Base-by-base conservation (phyloP, 192 early-diverging fungal genomes). In the Podila minutissima region DNA sequence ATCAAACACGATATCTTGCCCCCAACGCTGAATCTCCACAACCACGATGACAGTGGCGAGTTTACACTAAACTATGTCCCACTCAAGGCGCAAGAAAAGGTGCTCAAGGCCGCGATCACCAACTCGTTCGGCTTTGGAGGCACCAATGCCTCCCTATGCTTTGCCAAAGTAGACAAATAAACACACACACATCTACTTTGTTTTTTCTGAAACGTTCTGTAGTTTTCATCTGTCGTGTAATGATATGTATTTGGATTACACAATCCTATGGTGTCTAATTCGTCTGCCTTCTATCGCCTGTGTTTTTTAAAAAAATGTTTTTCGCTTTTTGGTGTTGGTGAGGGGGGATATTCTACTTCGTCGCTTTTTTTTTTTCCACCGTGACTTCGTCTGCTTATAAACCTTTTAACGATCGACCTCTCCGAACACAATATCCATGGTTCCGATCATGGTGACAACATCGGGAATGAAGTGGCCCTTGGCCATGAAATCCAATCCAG, bases 401-500 rank as follows among this genome's bases (percentile, higher is more conserved):
- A 28, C 46, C 22, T 15, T 66, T 89, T 92, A 94, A 70, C 92
- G 92, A 84, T 93, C 91, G 67, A 95, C 89, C 83, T 95, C 92
- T 86, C 97, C 97, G 89, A 99, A 99, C 89, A 99, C 98, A 86
- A 99, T 91, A 91, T 99, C 97, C 89, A 96, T 93, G 35, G 98
- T 99, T 84, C 96, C 97, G 82, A 99, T 96, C 77, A 98, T 95
- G 55, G 97, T 91, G 32, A 99, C 96, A 69, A 95, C 94, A 87
- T 98, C 98, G 24, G 98, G 96, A 82, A 99, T 86, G 64, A 94
- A 91, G 87, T 97, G 95, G 26, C 94, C 94, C 84, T 92, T 91
- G 82, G 93, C 89, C 88, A 99, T 95, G 72, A 93, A 92, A 82
- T 98, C 95, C 74, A 94, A 87, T 59, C 92, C 96, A 38, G 93